A percentile compares a stretch with the other conserved stretches of the same genome.
phyloP scores from a whole-genome alignment of 148 eudicot genomes.

The Selenicereus undatus region DNA sequence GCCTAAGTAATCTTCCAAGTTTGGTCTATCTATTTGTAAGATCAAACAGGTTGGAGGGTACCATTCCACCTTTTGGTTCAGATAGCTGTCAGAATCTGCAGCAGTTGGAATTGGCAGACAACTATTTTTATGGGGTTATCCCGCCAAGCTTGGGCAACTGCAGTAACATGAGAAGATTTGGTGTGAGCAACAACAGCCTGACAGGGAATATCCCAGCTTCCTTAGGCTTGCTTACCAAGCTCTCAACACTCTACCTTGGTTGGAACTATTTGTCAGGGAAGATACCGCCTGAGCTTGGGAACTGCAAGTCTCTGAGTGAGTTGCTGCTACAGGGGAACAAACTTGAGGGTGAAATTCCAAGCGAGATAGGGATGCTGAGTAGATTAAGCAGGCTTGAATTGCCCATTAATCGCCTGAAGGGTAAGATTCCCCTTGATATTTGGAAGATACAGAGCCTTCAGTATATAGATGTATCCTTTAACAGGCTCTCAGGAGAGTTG shows the following conservation, averaged over 20 bases:
- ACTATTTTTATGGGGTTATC: constrained; percentile 43
- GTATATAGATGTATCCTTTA: constrained; percentile 42
- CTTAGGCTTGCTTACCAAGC: constrained; percentile 43
- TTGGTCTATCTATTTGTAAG: constrained; percentile 38
- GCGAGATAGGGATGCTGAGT: constrained; percentile 51
- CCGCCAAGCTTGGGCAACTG: constrained; percentile 59
- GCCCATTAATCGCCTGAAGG: constrained; percentile 46
- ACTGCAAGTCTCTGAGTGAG: constrained; percentile 43
- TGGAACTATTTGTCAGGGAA: constrained; percentile 51
- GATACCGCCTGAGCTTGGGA: constrained; percentile 78
- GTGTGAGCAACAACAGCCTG: constrained; percentile 47
- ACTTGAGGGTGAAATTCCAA: constrained; percentile 63
- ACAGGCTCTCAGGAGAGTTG: constrained; percentile 54
- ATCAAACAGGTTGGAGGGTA: constrained; percentile 45
- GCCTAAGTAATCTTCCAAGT: constrained; percentile 44
- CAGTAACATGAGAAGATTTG: constrained; percentile 35
- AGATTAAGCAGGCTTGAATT: constrained; percentile 35
- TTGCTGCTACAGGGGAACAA: constrained; percentile 45
- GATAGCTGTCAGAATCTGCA: constrained; percentile 41
- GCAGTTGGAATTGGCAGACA: constrained; percentile 42
- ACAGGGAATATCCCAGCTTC: constrained; percentile 62
- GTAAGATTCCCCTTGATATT: constrained; percentile 55
- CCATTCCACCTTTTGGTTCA: constrained; percentile 48
- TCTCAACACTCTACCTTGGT: constrained; percentile 44
- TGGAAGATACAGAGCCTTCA: constrained; percentile 68